Base-by-base conservation (phyloP, 805 yeast genomes). In the Yamadazyma phyllophila region DNA sequence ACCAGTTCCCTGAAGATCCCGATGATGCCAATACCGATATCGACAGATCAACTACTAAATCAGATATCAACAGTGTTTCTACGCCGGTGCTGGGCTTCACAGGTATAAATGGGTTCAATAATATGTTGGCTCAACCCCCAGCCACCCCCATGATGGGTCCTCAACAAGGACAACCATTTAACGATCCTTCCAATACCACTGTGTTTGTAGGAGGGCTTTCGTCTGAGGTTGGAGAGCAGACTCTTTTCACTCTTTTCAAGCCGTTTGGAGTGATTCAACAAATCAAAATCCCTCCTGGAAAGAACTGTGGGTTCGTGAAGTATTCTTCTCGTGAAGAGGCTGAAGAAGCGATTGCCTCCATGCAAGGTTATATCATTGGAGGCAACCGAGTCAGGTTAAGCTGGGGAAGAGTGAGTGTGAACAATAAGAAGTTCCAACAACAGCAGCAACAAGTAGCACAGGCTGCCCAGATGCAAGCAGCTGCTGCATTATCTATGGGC, bases 321-420 rank as follows among this genome's bases (percentile, higher is more conserved):
- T 90, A 78, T 61, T 78, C 81, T 34, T 80, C 83, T 43, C 73
- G 96, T 46, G 80, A 81, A 36, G 82, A 88, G 54, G 97, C 97
- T 1, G 97, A 91, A 65, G 76, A 76, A 44, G 96, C 97, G 9
- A 86, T 90, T 50, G 73, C 80, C 30, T 85, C 83, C 51, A 85
- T 90, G 95, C 96, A 90, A 66, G 96, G 96, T 8, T 88, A 82
- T 60, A 88, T 89, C 31, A 83, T 90, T 55, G 92, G 91, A 41
- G 90, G 88, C 47, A 83, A 88, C 46, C 76, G 92, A 50, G 82
- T 90, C 40, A 74, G 96, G 55, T 75, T 90, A 47, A 83, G 92
- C 43, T 90, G 97, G 97, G 97, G 97, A 26, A 77, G 89, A 54
- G 74, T 63, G 8, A 66, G 69, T 1, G 46, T 53, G 37, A 61